Percentiles rank a stretch among this genome's conserved stretches.
Conservation (phyloP, 2,329 filamentous ascomycete species). For the Fusarium anguioides region DNA sequence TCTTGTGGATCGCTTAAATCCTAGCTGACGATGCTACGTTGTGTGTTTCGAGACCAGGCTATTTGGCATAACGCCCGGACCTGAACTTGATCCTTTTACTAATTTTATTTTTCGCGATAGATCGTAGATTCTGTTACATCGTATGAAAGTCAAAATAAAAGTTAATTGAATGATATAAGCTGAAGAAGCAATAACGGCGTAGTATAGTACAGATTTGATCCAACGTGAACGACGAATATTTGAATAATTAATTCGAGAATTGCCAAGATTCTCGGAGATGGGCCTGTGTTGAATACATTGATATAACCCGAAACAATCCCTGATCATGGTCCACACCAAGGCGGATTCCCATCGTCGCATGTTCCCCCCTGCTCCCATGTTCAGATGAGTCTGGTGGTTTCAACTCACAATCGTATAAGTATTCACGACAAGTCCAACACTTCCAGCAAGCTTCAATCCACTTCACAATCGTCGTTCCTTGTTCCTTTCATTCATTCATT, state of each 20-base stretch:
- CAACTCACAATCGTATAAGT: conserved; percentile 24
- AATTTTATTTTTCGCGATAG: conserved; percentile 2
- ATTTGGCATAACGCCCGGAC: conserved; percentile 18
- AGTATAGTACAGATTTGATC: not conserved
- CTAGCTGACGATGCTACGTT: conserved; percentile 33
- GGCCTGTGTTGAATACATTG: conserved; percentile 26
- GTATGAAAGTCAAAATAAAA: not conserved
- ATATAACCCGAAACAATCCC: conserved; percentile 20
- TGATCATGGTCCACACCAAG: conserved; percentile 17
- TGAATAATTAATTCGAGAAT: conserved; percentile 1
- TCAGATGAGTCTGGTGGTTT: conserved; percentile 12
- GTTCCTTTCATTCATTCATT: conserved; percentile 16
- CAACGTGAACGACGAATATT: not conserved
- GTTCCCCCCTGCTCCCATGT: conserved; percentile 3
- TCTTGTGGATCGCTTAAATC: not conserved
- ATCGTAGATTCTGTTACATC: conserved; percentile 5
- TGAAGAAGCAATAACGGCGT: not conserved
- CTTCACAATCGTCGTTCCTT: conserved; percentile 12
- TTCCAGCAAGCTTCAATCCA: conserved; percentile 4
- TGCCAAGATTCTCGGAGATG: not conserved
- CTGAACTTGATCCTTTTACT: conserved; percentile 11
- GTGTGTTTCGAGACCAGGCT: conserved; percentile 30
- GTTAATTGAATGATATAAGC: not conserved
- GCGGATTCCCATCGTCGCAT: conserved; percentile 17
- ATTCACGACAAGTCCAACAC: conserved; percentile 11